Conservation (phyloP, 2,329 filamentous ascomycete species). For the Sarocladiaceae sp. region DNA sequence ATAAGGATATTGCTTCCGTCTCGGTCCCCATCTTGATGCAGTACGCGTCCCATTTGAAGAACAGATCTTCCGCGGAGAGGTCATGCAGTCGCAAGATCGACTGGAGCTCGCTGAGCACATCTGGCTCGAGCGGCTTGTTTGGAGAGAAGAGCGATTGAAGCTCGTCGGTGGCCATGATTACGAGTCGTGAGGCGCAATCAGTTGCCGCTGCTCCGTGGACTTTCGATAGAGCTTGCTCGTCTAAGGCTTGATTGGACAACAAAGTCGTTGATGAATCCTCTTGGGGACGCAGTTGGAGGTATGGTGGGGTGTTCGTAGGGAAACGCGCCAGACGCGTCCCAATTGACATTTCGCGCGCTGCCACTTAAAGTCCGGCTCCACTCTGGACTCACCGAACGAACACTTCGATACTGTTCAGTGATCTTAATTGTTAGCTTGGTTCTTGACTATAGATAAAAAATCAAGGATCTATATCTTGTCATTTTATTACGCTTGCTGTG, state of each 20-base stretch:
- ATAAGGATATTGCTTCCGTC: conserved; percentile 68
- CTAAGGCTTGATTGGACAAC: no score
- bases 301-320: conserved; percentile 1
- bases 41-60: conserved; percentile 99
- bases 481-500: no score
- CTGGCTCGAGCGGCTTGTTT: conserved; percentile 57
- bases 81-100: conserved; percentile 84
- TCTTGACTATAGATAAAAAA: no score
- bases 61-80: conserved; percentile 79
- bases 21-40: conserved; percentile 78
- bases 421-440: no score
- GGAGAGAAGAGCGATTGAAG: conserved; percentile 32
- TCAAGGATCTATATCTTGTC: no score
- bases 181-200: not conserved
- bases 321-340: conserved; percentile 8
- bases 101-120: conserved; percentile 75
- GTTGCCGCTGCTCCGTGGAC: not conserved
- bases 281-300: no score
- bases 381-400: not conserved
- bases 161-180: conserved; percentile 32
- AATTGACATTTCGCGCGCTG: not conserved
- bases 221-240: no score
- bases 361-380: conserved; percentile 8
- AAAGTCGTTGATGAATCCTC: no score
- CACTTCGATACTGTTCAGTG: no score